A percentile compares a stretch with the other conserved stretches of the same genome.
phyloP scores from a whole-genome alignment of 331 rosid genomes.

The Pyracantha coccinea region DNA sequence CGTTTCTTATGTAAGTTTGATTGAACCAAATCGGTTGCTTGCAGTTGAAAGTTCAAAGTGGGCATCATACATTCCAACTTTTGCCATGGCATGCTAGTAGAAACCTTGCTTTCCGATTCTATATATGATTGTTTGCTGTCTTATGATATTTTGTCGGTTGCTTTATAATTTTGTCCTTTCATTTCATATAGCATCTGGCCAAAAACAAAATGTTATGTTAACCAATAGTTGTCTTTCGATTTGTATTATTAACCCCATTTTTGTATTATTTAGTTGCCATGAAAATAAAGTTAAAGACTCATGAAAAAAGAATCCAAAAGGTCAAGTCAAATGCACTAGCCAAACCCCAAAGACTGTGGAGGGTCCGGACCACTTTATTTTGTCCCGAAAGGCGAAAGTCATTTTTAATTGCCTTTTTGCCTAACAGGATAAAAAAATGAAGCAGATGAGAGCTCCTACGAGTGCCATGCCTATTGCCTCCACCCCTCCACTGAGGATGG shows the following conservation, averaged over 20 bases:
- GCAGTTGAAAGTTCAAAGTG: neutral
- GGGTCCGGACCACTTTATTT: slow-evolving; percentile 21
- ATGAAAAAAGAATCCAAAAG: neutral
- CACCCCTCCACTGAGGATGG: neutral
- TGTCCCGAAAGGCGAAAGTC: slow-evolving; percentile 8
- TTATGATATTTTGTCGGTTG: neutral
- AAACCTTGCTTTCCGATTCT: neutral
- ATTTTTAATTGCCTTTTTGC: neutral
- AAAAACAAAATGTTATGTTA: neutral
- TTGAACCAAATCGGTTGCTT: neutral
- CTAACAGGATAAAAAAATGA: neutral
- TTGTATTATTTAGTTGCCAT: neutral
- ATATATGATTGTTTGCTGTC: neutral
- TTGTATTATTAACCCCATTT: neutral
- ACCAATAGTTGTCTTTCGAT: neutral
- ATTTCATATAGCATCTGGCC: neutral
- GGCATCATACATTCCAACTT: neutral
- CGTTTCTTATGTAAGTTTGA: neutral
- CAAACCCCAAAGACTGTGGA: neutral
- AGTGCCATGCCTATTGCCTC: neutral
- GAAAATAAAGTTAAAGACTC: neutral
- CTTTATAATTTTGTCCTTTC: neutral
- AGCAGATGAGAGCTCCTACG: slow-evolving; percentile 1
- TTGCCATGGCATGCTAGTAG: neutral
- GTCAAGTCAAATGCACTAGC: slow-evolving; percentile 12